Evolutionary conservation across 2,329 filamentous ascomycete species (phyloP), one percentile per base, ranked within the genome.

Genomic region (Aspergillus sp.): DNA sequence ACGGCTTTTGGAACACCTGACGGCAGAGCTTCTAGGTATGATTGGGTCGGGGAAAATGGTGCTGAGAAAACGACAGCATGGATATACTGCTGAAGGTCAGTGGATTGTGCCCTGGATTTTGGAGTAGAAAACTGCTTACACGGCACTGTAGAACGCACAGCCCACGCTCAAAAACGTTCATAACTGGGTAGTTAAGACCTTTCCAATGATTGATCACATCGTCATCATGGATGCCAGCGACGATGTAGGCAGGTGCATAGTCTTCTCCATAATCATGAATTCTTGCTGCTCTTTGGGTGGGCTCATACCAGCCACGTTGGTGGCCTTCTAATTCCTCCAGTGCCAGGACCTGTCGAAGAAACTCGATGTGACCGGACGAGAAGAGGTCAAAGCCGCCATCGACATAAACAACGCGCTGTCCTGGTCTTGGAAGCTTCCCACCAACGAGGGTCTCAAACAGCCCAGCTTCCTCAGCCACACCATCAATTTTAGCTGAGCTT

Each of bases 351-450:
- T 80, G 78, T 37, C 85, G 82, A 43, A 98, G 76, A 56, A 98
- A 98, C 64, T 95, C 90, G 56, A 98, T 97, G 64, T 98, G 93
- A 0, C 93, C 93, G 39, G 89, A 95, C 1, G 88, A 95, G 69
- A 98, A 98, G 19, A 98, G 77, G 62, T 98, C 93, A 66, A 94
- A 98, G 1, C 91, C 93, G 38, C 93, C 93, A 55, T 98, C 93
- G 6, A 97, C 91, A 63, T 98, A 98, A 36, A 96, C 83, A 29
- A 98, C 78, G 7, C 86, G 77, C 69, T 97, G 93, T 1, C 87
- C 91, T 0, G 82, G 82, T 57, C 77, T 79, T 0, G 87, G 85
- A 0, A 77, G 77, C n/a, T 78, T 78, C 3, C 90, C 93, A 27
- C 77, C 68, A 1, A 95, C 83, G 11, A 95, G 68, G 42, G 78